Base-by-base conservation (phyloP, 495 filamentous ascomycete genomes). In the Elaphomyces granulatus region DNA sequence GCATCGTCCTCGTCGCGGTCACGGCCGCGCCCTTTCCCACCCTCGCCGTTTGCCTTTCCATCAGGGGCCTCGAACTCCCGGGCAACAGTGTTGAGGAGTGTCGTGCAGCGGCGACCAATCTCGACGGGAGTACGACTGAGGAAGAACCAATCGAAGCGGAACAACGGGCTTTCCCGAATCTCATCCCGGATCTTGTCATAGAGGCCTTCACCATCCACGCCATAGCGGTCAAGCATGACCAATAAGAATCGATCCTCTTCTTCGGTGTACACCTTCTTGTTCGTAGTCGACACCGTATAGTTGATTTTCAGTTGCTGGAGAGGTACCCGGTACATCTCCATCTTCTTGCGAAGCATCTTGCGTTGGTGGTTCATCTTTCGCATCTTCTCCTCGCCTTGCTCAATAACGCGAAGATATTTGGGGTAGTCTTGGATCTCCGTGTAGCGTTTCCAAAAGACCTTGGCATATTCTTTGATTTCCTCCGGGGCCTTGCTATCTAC, bases 121-220 rank as follows among this genome's bases (percentile, higher is more conserved):
- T 99, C 92, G 17, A 85, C 73, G 2, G 92, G 87, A 2, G 92
- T 99, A 10, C 92, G 73, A 51, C 82, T 88, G 19, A 99, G 69
- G 68, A 96, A 93, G 64, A 96, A 99, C 92, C 92, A 99, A 49
- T 99, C 92, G 45, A 99, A 99, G 19, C 92, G 75, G 70, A 99
- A 99, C 14, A 96, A 62, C 7, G 92, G 87, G 37, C 79, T 87
- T 46, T 99, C 90, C 7, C 90, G 78, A 45, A 99, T 93, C 51
- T 88, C 85, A 42, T 90, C 83, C 12, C 87, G 75, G 47, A 94
- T 88, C 51, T 74, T 77, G 45, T 93, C 85, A 48, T 83, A 85
- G 38, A 93, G 72, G 20, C 75, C 73, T 50, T 90, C 87, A 2
- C 80, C 80, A 38, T 93, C 83, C 9, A 96, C 73, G 15, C 92